Base-by-base conservation (phyloP, 164 flowering plant species). In the Magnolia changhungtana region DNA sequence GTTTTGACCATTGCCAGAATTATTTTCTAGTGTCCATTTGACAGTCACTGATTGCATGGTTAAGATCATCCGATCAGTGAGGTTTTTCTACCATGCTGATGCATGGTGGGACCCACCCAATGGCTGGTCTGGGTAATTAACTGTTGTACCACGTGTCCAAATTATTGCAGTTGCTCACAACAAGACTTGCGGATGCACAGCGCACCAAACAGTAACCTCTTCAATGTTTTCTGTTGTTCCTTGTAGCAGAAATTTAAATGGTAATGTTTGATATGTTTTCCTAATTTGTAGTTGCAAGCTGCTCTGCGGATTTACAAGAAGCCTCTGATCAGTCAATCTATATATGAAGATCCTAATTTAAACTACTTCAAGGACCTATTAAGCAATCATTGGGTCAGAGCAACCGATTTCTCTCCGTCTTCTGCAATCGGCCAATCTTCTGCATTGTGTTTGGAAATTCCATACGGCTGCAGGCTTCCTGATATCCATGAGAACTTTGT, bases 341-440 rank as follows among this genome's bases (percentile, higher is more conserved):
- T 73, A 37, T 76, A 7, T 77, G 85, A 74, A 19, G 77, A 72
- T 72, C 80, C 85, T 24, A 0, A 9, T 11, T 66, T 81, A 11
- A 84, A 87, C 83, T 93, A 24, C 79, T 91, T 72, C 75, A 81
- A 21, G 78, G 86, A 88, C 69, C 24, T 64, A 29, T 76, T 81
- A 31, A 91, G 91, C 66, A 88, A 89, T 74, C 89, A 87, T 37
- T 91, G 95, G 94, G 81, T 90, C 3, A 82, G 99, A 75, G 70
- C 87, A 23, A 84, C 84, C 24, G 99, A 95, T 84, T 95, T 93
- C 74, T 88, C 97, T 72, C 84, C 86, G 73, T 81, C 73, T 0
- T 76, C 70, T 72, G 76, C 77, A n/a, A 87, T 95, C 71, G 98
- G 99, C 2, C 97, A 92, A 45, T 95, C 98, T 29, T 89, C 96